These are phyloP conservation scores for Puya raimondii DNA, from an alignment of 176 grass and related monocot genomes.

Conservation along the genomic window DNA sequence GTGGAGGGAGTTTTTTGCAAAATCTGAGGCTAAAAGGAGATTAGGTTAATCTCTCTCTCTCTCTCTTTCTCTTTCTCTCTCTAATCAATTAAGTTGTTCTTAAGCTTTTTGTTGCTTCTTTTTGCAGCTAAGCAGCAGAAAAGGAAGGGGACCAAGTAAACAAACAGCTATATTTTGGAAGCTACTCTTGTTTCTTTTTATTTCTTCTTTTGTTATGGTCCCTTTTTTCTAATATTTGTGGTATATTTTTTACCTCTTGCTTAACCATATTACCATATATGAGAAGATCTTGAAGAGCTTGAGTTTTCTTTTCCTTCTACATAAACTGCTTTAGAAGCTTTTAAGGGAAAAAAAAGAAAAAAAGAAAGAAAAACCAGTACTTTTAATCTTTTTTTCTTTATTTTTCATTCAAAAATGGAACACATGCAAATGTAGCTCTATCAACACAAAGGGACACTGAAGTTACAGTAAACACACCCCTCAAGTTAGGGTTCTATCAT, in stretches of 20 bases:
- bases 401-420: conserved; percentile 1
- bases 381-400: neutral
- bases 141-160: neutral
- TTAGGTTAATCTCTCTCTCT: conserved; percentile 1
- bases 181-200: neutral
- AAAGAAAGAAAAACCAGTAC: neutral
- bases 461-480: neutral
- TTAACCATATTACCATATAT: no score
- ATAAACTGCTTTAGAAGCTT: no score
- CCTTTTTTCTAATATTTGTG: neutral
- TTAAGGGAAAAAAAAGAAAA: neutral
- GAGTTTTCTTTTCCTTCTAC: no score
- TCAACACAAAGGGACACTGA: neutral
- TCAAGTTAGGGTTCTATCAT: no score
- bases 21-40: conserved; percentile 26
- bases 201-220: neutral
- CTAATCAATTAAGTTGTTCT: neutral
- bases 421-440: neutral
- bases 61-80: no score
- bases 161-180: neutral
- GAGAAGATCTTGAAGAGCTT: no score
- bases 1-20: conserved; percentile 27
- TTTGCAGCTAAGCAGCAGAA: conserved; percentile 17
- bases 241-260: neutral
- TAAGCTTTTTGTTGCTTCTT: neutral